A percentile compares a stretch with the other conserved stretches of the same genome.
phyloP scores from a whole-genome alignment of 768 basidiomycete genomes.

The Plicaturopsis crispa region DNA sequence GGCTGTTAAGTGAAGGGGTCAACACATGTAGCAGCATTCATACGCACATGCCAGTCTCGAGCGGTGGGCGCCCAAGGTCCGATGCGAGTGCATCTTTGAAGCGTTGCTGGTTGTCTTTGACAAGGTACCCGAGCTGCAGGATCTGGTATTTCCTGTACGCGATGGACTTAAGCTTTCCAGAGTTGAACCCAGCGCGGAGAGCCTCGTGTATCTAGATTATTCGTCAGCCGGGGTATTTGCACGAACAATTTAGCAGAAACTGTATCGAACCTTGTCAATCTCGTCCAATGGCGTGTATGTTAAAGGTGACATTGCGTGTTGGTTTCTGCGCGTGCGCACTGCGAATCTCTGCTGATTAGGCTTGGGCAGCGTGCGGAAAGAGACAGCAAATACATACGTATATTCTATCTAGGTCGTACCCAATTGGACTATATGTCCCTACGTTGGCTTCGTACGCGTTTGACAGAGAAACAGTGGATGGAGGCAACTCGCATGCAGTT shows the following conservation, averaged over 20 bases:
- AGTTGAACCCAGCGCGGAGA: constrained; percentile 47
- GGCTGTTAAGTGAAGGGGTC: background rate
- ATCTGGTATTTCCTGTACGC: constrained; percentile 70
- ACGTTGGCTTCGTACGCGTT: no score
- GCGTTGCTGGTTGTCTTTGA: constrained; percentile 62
- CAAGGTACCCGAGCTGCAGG: constrained; percentile 61
- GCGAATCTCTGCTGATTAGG: no score
- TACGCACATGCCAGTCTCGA: constrained; percentile 50
- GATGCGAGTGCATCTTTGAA: constrained; percentile 49
- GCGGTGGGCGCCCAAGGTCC: constrained; percentile 58
- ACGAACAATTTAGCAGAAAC: background rate
- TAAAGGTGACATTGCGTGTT: no score
- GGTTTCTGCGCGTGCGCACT: no score
- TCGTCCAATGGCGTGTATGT: constrained; percentile 45
- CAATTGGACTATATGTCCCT: no score
- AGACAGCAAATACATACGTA: no score
- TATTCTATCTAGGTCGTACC: no score
- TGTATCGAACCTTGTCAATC: constrained; percentile 35
- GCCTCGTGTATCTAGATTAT: constrained; percentile 43
- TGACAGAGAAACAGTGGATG: no score
- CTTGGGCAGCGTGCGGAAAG: no score
- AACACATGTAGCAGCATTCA: background rate
- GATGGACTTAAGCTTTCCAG: constrained; percentile 61
- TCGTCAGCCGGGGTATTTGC: background rate
- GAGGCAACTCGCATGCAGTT: no score